Percentiles rank a stretch among this genome's conserved stretches.
Conservation (phyloP, 176 grass and related monocot species). For the Triticum timopheevii region DNA sequence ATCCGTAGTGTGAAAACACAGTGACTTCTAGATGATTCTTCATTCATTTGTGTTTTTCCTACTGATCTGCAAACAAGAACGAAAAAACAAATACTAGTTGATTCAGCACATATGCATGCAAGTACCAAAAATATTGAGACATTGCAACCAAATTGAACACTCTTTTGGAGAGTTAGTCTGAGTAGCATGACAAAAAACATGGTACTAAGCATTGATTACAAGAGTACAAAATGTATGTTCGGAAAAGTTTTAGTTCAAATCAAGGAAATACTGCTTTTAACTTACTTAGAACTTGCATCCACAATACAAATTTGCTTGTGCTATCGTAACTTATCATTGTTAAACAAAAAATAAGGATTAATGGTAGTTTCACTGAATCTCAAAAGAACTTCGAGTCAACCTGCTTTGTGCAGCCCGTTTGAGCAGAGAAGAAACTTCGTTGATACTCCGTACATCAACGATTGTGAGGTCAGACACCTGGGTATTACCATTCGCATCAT, state of each 20-base stretch:
- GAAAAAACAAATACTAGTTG: not conserved
- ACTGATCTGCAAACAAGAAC: constrained; percentile 59
- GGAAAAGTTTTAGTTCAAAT: not conserved
- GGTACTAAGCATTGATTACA: not conserved
- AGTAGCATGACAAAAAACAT: not conserved
- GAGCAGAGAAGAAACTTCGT: constrained; percentile 68
- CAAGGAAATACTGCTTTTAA: not conserved
- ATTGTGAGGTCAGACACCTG: constrained; percentile 73
- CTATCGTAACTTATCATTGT: constrained; percentile 3
- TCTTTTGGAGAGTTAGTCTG: not conserved
- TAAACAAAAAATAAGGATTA: not conserved
- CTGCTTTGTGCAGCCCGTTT: constrained; percentile 80
- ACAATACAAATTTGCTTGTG: not conserved
- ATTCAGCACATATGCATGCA: not conserved
- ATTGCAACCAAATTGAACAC: not conserved
- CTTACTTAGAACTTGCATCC: not conserved
- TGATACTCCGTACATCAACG: constrained; percentile 64
- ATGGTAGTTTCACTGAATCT: not conserved
- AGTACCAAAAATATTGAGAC: not conserved
- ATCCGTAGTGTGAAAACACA: constrained; percentile 92
- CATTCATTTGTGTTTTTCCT: constrained; percentile 86
- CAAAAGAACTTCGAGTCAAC: constrained; percentile 29
- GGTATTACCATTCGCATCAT: constrained; percentile 77
- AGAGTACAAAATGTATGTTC: not conserved
- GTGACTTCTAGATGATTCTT: constrained; percentile 93